phyloP scores from a whole-genome alignment of 768 basidiomycete species.

The Dioszegia crocea region DNA sequence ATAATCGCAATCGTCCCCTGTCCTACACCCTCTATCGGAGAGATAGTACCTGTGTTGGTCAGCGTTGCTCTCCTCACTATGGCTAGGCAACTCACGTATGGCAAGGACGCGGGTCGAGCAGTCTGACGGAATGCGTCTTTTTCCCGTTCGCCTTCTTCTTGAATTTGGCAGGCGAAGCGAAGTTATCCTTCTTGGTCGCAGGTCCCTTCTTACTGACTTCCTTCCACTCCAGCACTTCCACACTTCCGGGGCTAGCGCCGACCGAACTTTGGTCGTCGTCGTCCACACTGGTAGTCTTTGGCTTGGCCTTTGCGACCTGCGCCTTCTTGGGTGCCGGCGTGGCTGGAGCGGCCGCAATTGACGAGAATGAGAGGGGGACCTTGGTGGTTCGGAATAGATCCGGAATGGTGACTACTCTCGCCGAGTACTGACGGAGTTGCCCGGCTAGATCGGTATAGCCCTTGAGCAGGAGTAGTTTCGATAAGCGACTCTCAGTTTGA shows the following conservation, averaged over 20 bases:
- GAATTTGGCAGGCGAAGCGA: not conserved
- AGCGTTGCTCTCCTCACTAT: constrained; percentile 24
- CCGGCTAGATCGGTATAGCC: constrained; percentile 25
- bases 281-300: not conserved
- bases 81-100: constrained; percentile 36
- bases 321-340: not conserved
- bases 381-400: constrained; percentile 31
- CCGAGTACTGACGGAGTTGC: constrained; percentile 21
- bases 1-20: constrained; percentile 29
- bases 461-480: constrained; percentile 35
- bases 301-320: not conserved
- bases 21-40: constrained; percentile 34
- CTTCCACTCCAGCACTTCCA: constrained; percentile 7
- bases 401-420: constrained; percentile 22
- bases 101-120: constrained; percentile 40
- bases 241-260: not conserved
- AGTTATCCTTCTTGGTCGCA: not conserved
- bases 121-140: constrained; percentile 24
- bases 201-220: not conserved
- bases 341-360: constrained; percentile 3
- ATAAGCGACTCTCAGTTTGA: constrained; percentile 28
- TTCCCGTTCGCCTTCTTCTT: constrained; percentile 6
- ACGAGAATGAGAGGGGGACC: constrained; percentile 10
- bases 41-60: not conserved
- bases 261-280: not conserved